phyloP scores from a whole-genome alignment of 1,284 basidiomycete genomes.

The Phellinidium pouzarii region DNA sequence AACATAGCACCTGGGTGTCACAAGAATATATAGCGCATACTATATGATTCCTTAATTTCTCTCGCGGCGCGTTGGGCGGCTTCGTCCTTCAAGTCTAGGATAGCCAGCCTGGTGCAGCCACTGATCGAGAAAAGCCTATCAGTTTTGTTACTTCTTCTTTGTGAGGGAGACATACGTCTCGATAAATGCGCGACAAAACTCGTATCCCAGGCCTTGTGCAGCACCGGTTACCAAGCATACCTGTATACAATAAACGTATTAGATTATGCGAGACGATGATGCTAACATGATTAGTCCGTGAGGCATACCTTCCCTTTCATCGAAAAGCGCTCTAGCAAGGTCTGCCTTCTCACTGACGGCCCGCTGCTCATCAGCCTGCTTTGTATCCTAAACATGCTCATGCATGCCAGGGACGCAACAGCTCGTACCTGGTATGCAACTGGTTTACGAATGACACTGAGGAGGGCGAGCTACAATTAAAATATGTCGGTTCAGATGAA shows the following conservation, averaged over 20 bases:
- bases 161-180: constrained; percentile 54
- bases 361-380: neutral
- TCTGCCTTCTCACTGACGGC: neutral
- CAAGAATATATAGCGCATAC: constrained; percentile 28
- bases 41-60: constrained; percentile 58
- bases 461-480: no score
- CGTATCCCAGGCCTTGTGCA: constrained; percentile 82
- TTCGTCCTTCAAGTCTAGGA: constrained; percentile 77
- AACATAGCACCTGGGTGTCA: neutral
- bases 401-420: neutral
- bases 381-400: no score
- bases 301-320: constrained; percentile 1
- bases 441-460: neutral
- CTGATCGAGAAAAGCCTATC: constrained; percentile 33
- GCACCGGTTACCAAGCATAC: constrained; percentile 91
- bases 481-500: no score
- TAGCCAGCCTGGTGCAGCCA: constrained; percentile 76
- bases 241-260: constrained; percentile 26
- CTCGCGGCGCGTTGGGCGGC: constrained; percentile 69
- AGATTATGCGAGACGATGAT: neutral
- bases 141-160: neutral
- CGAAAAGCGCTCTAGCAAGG: neutral
- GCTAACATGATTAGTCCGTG: no score
- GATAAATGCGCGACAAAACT: constrained; percentile 86
- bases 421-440: neutral